These are phyloP conservation scores for Phialocephala subalpina DNA, from an alignment of 2,329 filamentous ascomycete genomes.

Conservation along the genomic window DNA sequence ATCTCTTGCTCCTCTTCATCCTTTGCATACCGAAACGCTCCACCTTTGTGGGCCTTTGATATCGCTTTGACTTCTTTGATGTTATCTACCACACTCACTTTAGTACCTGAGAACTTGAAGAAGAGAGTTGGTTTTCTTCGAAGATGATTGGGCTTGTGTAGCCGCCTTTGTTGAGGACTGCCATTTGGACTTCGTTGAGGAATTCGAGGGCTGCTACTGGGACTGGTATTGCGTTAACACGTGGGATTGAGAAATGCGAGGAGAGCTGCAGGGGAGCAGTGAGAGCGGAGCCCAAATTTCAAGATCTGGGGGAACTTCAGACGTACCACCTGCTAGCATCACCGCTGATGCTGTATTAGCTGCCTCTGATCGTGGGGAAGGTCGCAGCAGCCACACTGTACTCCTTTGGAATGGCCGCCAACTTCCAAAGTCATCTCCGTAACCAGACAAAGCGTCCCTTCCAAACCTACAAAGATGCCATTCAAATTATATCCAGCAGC, in stretches of 20 bases:
- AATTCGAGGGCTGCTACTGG: conserved; percentile 64
- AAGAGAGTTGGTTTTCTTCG: conserved; percentile 83
- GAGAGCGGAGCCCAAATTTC: no score
- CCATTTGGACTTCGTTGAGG: conserved; percentile 91
- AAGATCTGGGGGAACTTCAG: no score
- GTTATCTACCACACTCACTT: conserved; percentile 78
- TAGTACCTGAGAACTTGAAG: conserved; percentile 87
- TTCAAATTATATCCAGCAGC: conserved; percentile 87
- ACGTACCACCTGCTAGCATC: conserved; percentile 70
- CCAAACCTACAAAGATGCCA: conserved; percentile 79
- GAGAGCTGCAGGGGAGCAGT: no score
- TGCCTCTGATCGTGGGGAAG: conserved; percentile 79
- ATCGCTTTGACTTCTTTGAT: conserved; percentile 74
- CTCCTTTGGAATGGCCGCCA: conserved; percentile 78
- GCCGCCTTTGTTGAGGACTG: conserved; percentile 78
- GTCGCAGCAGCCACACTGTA: conserved; percentile 81
- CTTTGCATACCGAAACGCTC: conserved; percentile 78
- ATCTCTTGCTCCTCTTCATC: conserved; percentile 75
- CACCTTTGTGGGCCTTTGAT: conserved; percentile 68
- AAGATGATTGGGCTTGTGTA: conserved; percentile 73
- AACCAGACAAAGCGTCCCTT: conserved; percentile 82
- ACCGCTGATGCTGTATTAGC: conserved; percentile 77
- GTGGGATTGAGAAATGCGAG: no score
- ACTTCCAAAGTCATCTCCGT: conserved; percentile 85
- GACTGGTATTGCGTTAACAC: no score